Conservation (phyloP, 2,329 filamentous ascomycete genomes). For the Polytolypa hystricis region DNA sequence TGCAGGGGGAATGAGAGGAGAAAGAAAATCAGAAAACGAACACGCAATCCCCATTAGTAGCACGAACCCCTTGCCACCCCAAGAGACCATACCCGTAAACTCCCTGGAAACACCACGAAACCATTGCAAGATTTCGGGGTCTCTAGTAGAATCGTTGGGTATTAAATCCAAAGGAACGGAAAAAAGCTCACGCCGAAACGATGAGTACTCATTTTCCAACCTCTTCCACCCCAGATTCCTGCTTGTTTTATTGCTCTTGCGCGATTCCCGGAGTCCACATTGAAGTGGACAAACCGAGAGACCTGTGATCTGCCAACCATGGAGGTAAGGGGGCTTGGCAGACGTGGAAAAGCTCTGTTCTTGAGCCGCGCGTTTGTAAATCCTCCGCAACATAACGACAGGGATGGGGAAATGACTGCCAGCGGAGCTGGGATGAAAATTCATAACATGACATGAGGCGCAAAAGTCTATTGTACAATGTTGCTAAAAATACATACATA, state of each 20-base stretch:
- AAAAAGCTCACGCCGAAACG: no score
- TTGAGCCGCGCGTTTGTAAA: constrained; percentile 33
- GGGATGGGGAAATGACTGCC: neutral
- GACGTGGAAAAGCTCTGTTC: constrained; percentile 44
- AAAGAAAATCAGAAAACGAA: neutral
- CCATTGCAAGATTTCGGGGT: no score
- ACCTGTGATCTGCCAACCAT: constrained; percentile 44
- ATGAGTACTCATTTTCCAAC: no score
- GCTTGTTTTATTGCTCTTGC: constrained; percentile 36
- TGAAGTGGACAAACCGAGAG: constrained; percentile 16
- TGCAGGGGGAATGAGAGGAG: neutral
- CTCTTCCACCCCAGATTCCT: constrained; percentile 17
- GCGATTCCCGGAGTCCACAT: constrained; percentile 22
- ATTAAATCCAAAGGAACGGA: no score
- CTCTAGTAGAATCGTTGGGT: no score
- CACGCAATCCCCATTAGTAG: neutral
- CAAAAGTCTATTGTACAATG: neutral
- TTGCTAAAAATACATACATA: no score
- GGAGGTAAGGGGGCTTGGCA: constrained; percentile 29
- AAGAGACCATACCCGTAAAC: no score
- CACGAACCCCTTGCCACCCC: neutral
- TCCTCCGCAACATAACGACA: neutral
- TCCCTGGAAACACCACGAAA: no score
- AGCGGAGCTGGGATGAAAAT: constrained; percentile 6
- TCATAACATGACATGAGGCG: constrained; percentile 6